A percentile compares a stretch with the other conserved stretches of the same genome.
These are phyloP conservation scores for Fusarium domesticum DNA, from an alignment of 2,329 filamentous ascomycete species.

Conservation along the genomic window DNA sequence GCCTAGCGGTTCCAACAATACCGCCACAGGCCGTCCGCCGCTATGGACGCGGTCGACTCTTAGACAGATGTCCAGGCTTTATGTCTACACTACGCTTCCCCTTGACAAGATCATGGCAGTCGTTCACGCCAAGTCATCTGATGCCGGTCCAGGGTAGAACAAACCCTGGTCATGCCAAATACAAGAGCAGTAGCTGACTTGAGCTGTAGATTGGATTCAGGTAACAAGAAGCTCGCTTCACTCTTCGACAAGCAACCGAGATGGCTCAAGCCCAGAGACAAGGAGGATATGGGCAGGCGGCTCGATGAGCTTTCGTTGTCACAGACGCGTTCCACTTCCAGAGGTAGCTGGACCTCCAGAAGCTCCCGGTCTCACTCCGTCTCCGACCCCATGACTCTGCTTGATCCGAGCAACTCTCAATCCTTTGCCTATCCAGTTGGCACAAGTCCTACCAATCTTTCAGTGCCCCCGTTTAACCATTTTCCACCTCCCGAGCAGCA, in stretches of 20 bases:
- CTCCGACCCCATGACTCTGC: slow-evolving; percentile 15
- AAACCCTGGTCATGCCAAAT: not conserved
- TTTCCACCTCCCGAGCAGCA: slow-evolving; percentile 10
- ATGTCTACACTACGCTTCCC: slow-evolving; percentile 54
- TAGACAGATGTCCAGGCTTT: slow-evolving; percentile 54
- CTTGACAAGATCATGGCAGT: slow-evolving; percentile 49
- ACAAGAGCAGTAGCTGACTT: slow-evolving; percentile 4
- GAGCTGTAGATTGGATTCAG: slow-evolving; percentile 52
- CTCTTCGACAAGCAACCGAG: slow-evolving; percentile 58
- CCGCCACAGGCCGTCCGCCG: slow-evolving; percentile 49
- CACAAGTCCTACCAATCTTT: slow-evolving; percentile 10
- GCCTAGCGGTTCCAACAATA: slow-evolving; percentile 31
- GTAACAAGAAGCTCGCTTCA: slow-evolving; percentile 55
- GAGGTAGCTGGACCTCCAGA: slow-evolving; percentile 13
- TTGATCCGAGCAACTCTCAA: slow-evolving; percentile 17
- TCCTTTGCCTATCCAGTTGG: slow-evolving; percentile 11
- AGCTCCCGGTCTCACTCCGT: slow-evolving; percentile 10
- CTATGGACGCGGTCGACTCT: slow-evolving; percentile 54
- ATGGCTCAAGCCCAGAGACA: slow-evolving; percentile 52
- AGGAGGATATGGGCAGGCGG: slow-evolving; percentile 51
- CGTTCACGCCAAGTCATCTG: slow-evolving; percentile 41
- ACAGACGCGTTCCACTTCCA: slow-evolving; percentile 28
- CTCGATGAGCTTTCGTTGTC: slow-evolving; percentile 45
- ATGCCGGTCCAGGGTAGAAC: slow-evolving; percentile 47
- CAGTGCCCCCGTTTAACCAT: slow-evolving; percentile 24